Conservation (phyloP, 306 rosid species). For the Pterocarpus macrocarpus region DNA sequence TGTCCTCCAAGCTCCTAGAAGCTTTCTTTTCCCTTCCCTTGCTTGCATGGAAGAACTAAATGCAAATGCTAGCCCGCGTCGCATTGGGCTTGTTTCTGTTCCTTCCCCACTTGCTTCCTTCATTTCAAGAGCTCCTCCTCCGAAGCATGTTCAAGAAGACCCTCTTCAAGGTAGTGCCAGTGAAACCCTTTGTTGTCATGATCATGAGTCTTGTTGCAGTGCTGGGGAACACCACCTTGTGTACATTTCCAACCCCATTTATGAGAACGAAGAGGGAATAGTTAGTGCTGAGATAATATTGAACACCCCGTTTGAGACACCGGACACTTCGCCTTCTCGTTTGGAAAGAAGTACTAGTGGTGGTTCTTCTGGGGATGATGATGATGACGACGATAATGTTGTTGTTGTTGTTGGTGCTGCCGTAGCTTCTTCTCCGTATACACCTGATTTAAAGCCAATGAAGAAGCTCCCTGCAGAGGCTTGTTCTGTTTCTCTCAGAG, state of each 20-base stretch:
- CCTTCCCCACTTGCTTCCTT: constrained; percentile 57
- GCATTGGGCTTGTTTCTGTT: constrained; percentile 45
- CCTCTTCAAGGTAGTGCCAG: constrained; percentile 7
- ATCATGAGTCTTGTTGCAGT: constrained; percentile 5
- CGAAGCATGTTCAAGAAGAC: constrained; percentile 41
- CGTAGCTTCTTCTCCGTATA: constrained; percentile 40
- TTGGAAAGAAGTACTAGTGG: constrained; percentile 63
- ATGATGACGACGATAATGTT: not conserved
- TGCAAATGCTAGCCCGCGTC: constrained; percentile 46
- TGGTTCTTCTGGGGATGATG: constrained; percentile 48
- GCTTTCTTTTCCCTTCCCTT: constrained; percentile 65
- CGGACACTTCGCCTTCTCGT: constrained; percentile 81
- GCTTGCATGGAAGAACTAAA: constrained; percentile 49
- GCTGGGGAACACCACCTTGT: constrained; percentile 57
- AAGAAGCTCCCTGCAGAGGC: constrained; percentile 85
- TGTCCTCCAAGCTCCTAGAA: constrained; percentile 85
- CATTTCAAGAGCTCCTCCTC: constrained; percentile 47
- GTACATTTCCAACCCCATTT: constrained; percentile 93
- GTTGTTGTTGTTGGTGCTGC: not conserved
- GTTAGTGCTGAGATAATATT: constrained; percentile 28
- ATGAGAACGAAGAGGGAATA: constrained; percentile 63
- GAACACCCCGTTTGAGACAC: constrained; percentile 82
- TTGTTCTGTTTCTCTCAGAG: constrained; percentile 74
- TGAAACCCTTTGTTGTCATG: constrained; percentile 32
- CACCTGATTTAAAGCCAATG: constrained; percentile 90